Evolutionary conservation across 2,329 filamentous ascomycete species (phyloP).

Genomic region (Acrodontium crateriforme): DNA sequence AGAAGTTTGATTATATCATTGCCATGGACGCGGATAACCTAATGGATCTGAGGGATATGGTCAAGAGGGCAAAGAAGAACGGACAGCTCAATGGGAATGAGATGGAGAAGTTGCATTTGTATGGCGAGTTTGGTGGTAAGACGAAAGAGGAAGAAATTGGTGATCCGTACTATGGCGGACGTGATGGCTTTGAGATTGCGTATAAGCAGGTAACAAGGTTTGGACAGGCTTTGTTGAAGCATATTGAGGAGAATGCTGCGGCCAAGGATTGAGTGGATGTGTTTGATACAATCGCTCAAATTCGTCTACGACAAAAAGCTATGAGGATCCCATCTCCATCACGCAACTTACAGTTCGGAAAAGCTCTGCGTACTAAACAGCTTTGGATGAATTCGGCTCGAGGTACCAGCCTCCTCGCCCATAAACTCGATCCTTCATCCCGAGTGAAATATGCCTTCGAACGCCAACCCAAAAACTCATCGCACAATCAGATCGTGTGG

Average conservation of each 20-base stretch:
- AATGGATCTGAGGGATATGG: conserved; percentile 49
- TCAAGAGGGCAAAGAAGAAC: conserved; percentile 36
- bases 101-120: conserved; percentile 42
- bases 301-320: too few relatives aligned
- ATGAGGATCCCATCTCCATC: too few relatives aligned
- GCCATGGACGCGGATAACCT: conserved; percentile 87
- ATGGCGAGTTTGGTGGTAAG: conserved; percentile 63
- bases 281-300: too few relatives aligned
- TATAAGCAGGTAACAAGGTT: conserved; percentile 74
- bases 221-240: conserved; percentile 58
- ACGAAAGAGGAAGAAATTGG: conserved; percentile 52
- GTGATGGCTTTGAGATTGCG: conserved; percentile 68
- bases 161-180: conserved; percentile 88
- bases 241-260: conserved; percentile 35
- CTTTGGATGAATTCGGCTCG: too few relatives aligned
- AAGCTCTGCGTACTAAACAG: too few relatives aligned
- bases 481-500: too few relatives aligned
- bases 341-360: too few relatives aligned
- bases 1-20: conserved; percentile 80
- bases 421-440: too few relatives aligned
- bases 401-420: too few relatives aligned
- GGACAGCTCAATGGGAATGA: conserved; percentile 19
- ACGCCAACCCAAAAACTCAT: too few relatives aligned
- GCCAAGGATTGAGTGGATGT: conserved; percentile 4
- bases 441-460: too few relatives aligned